These are phyloP conservation scores for Jacaranda copaia DNA, from an alignment of 257 asterid genomes.

Conservation along the genomic window DNA sequence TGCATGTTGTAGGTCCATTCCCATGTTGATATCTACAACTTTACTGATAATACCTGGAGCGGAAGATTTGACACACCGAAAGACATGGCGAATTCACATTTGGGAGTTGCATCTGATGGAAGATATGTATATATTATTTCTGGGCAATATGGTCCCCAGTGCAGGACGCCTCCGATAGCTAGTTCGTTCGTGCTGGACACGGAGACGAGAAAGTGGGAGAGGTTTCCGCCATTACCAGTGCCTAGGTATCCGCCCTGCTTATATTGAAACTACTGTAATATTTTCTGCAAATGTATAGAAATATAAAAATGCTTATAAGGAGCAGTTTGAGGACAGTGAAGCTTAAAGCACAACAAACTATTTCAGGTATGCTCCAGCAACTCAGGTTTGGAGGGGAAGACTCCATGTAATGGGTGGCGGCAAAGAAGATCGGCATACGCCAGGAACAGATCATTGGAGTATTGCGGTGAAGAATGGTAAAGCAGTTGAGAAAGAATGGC, in stretches of 20 bases:
- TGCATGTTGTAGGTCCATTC: conserved; percentile 70
- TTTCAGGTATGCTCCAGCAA: conserved; percentile 87
- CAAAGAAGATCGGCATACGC: conserved; percentile 83
- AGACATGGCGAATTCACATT: conserved; percentile 80
- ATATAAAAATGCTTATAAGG: background rate
- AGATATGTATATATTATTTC: conserved; percentile 69
- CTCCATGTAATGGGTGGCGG: conserved; percentile 87
- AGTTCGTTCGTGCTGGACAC: conserved; percentile 68
- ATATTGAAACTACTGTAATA: background rate
- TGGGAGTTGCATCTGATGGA: conserved; percentile 80
- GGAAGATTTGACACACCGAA: conserved; percentile 64
- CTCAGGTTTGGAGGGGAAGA: conserved; percentile 82
- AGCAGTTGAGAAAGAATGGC: conserved; percentile 70
- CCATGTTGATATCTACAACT: conserved; percentile 76
- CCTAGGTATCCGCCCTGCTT: conserved; percentile 60
- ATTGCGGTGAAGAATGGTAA: conserved; percentile 72
- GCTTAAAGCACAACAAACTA: background rate
- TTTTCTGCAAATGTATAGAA: background rate
- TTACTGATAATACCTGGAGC: conserved; percentile 63
- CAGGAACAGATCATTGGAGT: conserved; percentile 79
- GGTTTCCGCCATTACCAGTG: conserved; percentile 68
- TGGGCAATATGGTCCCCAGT: conserved; percentile 81
- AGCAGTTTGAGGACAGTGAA: background rate
- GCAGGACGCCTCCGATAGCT: conserved; percentile 63
- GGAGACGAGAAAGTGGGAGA: conserved; percentile 57